Evolutionary conservation across 2,329 filamentous ascomycete species (phyloP).

Genomic region (Neofusicoccum cordaticola): DNA sequence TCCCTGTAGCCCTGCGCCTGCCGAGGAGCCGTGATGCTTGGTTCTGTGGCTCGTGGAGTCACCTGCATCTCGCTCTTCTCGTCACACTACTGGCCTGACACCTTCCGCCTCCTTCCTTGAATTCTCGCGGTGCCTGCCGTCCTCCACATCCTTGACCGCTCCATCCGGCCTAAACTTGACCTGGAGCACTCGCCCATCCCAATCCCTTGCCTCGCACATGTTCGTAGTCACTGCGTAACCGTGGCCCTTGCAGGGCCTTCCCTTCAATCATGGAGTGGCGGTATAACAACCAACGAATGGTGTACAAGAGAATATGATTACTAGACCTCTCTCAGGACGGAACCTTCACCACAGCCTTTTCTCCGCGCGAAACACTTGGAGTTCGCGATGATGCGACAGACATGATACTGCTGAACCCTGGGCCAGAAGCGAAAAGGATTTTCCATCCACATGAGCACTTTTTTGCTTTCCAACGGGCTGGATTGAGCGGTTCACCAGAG

Average conservation of each 20-base stretch:
- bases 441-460: not conserved
- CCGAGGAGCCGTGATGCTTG: constrained; percentile 11
- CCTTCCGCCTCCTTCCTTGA: not conserved
- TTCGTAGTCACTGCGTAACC: not conserved
- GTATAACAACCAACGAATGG: not conserved
- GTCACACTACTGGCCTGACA: not conserved
- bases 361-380: not conserved
- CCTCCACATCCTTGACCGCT: not conserved
- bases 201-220: not conserved
- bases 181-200: not conserved
- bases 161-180: not conserved
- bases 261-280: not conserved
- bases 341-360: not conserved
- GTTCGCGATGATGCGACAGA: not conserved
- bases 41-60: constrained; percentile 7
- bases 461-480: not conserved
- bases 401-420: not conserved
- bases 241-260: not conserved
- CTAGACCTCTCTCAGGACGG: not conserved
- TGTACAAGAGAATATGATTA: not conserved
- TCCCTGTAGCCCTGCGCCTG: constrained; percentile 2
- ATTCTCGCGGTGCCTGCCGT: not conserved
- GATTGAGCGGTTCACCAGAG: not conserved
- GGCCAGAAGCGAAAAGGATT: not conserved
- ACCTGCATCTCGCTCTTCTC: not conserved